Evolutionary conservation across 768 basidiomycete species (phyloP), one percentile per base, ranked within the genome.

Genomic region (Trametes maxima): DNA sequence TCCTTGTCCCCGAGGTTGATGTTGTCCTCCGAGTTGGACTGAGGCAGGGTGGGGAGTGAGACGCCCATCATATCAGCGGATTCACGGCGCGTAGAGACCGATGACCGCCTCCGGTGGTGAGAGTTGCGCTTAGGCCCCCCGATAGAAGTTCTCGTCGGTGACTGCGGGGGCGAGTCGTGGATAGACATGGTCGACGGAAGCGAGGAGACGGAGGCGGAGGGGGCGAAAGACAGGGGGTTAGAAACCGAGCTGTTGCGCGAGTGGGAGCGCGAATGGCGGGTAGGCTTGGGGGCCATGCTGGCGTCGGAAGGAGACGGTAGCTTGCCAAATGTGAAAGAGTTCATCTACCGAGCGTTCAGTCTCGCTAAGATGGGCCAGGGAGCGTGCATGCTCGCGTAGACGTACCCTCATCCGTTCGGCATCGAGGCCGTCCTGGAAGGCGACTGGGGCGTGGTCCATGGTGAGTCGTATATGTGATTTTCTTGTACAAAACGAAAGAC

Each of bases 61-160:
- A 92, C 83, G 25, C 92, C 92, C 90, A 96, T 95, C 69, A 96
- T 78, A 68, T 95, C 94, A 17, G 92, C 89, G 19, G 92, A 94
- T 77, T 96, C 94, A 65, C 82, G 83, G 62, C 93, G 87, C 42
- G 94, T 95, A 11, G 94, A 93, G 25, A 96, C 92, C 24, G 91
- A 93, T 1, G 93, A 94, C 43, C 85, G 85, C 49, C 94, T 90
- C 14, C 85, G 82, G 68, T 95, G 94, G 67, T 93, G 92, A 0
- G 94, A 95, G 60, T 82, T 82, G 65, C 86, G 88, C 68, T 86
- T 88, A 25, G 81, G 37, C 25, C 67, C 68, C 49, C 67, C 66
- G 10, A 60, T 55, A 21, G 65, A 63, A 46, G 66, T 60, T 67
- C 69, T 66, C 57, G 69, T 54, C 62, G 72, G 68, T 13, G 80